phyloP scores from a whole-genome alignment of 2,329 filamentous ascomycete genomes.

The Eutypa lata region DNA sequence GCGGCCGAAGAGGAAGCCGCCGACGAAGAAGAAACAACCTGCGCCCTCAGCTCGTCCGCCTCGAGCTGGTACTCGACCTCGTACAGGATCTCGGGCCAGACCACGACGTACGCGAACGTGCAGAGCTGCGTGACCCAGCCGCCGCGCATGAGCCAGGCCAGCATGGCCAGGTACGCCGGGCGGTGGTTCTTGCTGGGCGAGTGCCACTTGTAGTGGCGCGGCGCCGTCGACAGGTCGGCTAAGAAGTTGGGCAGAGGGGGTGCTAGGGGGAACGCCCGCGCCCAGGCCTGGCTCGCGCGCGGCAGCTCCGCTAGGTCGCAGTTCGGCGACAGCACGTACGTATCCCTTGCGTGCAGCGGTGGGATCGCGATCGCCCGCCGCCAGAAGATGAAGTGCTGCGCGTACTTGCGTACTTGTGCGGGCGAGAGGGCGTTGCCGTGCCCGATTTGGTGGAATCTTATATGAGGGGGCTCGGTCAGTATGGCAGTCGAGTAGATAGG shows the following conservation, averaged over 20 bases:
- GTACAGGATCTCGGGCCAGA: slow-evolving; percentile 77
- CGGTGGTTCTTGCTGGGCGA: slow-evolving; percentile 87
- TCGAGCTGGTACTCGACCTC: slow-evolving; percentile 72
- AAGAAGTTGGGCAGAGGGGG: slow-evolving; percentile 84
- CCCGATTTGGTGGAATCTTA: slow-evolving; percentile 64
- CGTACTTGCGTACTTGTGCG: slow-evolving; percentile 79
- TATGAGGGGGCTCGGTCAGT: background rate
- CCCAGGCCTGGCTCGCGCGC: slow-evolving; percentile 68
- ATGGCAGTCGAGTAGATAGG: too few species aligned
- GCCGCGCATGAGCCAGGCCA: slow-evolving; percentile 89
- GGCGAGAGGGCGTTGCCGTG: slow-evolving; percentile 70
- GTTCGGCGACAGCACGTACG: slow-evolving; percentile 89
- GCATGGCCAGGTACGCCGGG: slow-evolving; percentile 80
- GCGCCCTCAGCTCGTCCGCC: slow-evolving; percentile 54
- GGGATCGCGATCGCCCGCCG: slow-evolving; percentile 87
- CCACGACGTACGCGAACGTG: slow-evolving; percentile 85
- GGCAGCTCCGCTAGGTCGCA: slow-evolving; percentile 73
- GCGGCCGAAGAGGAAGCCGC: slow-evolving; percentile 8
- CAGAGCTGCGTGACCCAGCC: slow-evolving; percentile 93
- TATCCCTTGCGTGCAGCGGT: slow-evolving; percentile 83
- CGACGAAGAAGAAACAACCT: too few species aligned
- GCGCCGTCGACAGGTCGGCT: slow-evolving; percentile 74
- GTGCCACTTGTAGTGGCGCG: slow-evolving; percentile 77
- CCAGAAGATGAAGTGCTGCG: slow-evolving; percentile 95
- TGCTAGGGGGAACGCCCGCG: slow-evolving; percentile 75